phyloP scores from a whole-genome alignment of 108 stramenopile genomes.

The Nannochloropsis salina region DNA sequence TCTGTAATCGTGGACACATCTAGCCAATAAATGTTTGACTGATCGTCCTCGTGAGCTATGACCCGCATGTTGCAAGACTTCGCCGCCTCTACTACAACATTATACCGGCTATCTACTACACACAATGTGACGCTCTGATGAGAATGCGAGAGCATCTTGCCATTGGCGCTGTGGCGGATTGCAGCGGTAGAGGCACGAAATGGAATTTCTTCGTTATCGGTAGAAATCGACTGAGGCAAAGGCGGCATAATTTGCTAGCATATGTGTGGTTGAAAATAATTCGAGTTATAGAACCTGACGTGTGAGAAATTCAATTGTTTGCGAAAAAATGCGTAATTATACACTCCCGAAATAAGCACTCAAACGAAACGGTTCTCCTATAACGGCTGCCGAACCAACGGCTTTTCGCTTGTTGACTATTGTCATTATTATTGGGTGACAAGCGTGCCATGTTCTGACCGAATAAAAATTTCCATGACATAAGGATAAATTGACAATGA shows the following conservation, averaged over 20 bases:
- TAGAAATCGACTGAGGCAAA: not conserved
- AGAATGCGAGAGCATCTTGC: not conserved
- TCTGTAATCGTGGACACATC: conserved; percentile 63
- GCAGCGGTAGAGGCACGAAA: not conserved
- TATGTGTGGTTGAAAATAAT: not conserved
- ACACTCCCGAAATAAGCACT: no score
- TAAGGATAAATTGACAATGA: no score
- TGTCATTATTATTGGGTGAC: no score
- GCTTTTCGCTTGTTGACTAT: no score
- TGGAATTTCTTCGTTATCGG: not conserved
- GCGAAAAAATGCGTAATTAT: no score
- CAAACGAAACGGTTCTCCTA: no score
- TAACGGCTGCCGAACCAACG: no score
- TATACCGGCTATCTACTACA: not conserved
- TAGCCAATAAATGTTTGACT: conserved; percentile 67
- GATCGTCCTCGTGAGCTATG: conserved; percentile 20
- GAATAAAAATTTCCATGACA: no score
- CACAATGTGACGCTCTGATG: not conserved
- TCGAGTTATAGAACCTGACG: no score
- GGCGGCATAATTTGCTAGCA: not conserved
- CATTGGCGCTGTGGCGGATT: not conserved
- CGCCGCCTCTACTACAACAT: not conserved
- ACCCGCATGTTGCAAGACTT: conserved; percentile 18
- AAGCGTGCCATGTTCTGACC: no score
- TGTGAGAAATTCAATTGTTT: no score